Base-by-base conservation (phyloP, 139 green algal genomes). In the Cymbomonas tetramitiformis region DNA sequence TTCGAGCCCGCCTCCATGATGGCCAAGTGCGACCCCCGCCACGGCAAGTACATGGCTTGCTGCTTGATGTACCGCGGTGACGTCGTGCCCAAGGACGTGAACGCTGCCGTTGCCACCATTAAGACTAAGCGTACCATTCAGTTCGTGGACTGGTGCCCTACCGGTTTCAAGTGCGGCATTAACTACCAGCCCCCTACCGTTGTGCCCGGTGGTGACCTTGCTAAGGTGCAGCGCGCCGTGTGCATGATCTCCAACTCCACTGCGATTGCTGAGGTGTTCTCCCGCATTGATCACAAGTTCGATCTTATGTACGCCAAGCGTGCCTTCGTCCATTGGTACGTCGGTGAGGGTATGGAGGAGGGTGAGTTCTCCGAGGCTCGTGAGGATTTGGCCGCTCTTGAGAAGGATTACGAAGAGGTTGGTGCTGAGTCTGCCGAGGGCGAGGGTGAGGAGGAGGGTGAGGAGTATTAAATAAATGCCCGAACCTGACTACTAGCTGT, bases 161-260 rank as follows among this genome's bases (percentile, higher is more conserved):
- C 90, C 44, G 90, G 87, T 47, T 97, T 97, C 83, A 97, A 97
- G 88, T 96, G 88, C 75, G 90, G 90, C 66, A 97, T 97, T 83
- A 97, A 97, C 87, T 96, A 95, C 88, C 90, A 97, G 85, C 90
- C 90, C 2, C 90, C 90, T 54, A 95, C 86, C 47, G 86, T 96
- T 75, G 90, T 96, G 46, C 86, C 86, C 8, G 90, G 88, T 56
- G 90, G 87, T 53, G 90, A 98, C 65, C 79, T 98, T 53, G 90
- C 90, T 68, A 98, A 98, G 88, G 89, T 98, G 57, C 86, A 97
- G 85, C 85, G 90, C 59, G 86, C 90, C 55, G 90, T 97, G 67
- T 97, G 90, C 88, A 97, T 97, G 90, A 97, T 97, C 73, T 91
- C 83, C 75, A 97, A 97, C 90, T 92, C 81, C 59, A 97, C 90